phyloP scores from a whole-genome alignment of 192 early-diverging fungal species.

The Funneliformis geosporum region DNA sequence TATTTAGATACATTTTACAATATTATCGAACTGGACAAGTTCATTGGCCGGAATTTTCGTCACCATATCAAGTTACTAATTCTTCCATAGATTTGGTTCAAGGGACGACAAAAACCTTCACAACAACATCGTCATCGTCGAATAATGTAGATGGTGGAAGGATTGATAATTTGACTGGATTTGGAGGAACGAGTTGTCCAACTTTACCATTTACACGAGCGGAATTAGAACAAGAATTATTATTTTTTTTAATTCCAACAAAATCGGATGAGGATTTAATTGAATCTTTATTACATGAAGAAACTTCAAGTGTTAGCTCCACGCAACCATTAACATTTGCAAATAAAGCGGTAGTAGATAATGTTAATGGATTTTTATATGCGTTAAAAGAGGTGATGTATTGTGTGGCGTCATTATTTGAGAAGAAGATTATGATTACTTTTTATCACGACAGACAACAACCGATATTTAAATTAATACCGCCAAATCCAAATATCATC shows the following conservation, averaged over 20 bases:
- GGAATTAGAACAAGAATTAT: constrained; percentile 17
- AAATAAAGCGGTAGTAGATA: constrained; percentile 13
- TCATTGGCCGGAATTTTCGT: constrained; percentile 17
- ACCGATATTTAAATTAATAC: constrained; percentile 10
- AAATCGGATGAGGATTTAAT: background rate
- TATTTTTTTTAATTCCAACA: constrained; percentile 17
- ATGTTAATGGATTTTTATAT: constrained; percentile 22
- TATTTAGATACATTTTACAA: constrained; percentile 22
- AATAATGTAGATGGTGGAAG: background rate
- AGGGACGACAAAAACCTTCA: background rate
- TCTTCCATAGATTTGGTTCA: background rate
- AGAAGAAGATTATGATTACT: constrained; percentile 4
- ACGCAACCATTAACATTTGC: background rate
- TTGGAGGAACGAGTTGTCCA: background rate
- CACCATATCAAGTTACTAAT: background rate
- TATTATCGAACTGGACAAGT: constrained; percentile 26
- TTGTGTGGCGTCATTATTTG: background rate
- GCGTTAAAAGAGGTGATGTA: constrained; percentile 9
- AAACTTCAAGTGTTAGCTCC: background rate
- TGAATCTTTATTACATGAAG: background rate
- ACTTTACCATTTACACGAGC: background rate
- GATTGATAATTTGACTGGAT: background rate
- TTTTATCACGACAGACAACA: constrained; percentile 21
- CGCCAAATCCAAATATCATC: background rate
- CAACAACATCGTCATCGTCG: background rate